Evolutionary conservation across 1,284 basidiomycete genomes (phyloP).

Genomic region (Papiliotrema flavescens): DNA sequence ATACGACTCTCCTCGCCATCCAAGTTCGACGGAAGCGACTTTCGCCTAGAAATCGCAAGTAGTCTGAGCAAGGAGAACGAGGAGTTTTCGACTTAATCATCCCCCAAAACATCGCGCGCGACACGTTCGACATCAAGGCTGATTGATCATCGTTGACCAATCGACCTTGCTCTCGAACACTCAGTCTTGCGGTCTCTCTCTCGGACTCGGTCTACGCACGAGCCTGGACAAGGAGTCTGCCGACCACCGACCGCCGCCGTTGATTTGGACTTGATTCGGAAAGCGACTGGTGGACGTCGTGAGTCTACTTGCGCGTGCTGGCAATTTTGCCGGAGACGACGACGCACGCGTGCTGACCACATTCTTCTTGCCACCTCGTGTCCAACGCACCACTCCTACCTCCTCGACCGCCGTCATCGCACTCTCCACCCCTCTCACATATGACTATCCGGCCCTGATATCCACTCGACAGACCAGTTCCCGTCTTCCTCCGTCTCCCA

Average conservation of each 20-base stretch:
- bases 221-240: not conserved
- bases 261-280: not conserved
- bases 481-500: not conserved
- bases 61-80: conserved; percentile 1
- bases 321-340: not conserved
- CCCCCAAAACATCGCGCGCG: no score
- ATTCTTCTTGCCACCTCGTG: not conserved
- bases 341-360: not conserved
- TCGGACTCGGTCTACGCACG: not conserved
- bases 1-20: conserved; percentile 2
- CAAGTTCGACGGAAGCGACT: not conserved
- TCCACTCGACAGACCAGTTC: no score
- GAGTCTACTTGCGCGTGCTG: not conserved
- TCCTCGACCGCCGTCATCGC: not conserved
- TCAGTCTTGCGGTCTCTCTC: not conserved
- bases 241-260: not conserved
- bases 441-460: no score
- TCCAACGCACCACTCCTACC: not conserved
- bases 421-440: not conserved
- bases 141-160: no score
- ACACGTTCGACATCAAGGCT: no score
- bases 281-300: not conserved
- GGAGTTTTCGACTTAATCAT: not conserved
- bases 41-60: not conserved
- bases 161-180: not conserved